These are phyloP conservation scores for Elasticomyces elasticus DNA, from an alignment of 495 filamentous ascomycete genomes.

Conservation along the genomic window DNA sequence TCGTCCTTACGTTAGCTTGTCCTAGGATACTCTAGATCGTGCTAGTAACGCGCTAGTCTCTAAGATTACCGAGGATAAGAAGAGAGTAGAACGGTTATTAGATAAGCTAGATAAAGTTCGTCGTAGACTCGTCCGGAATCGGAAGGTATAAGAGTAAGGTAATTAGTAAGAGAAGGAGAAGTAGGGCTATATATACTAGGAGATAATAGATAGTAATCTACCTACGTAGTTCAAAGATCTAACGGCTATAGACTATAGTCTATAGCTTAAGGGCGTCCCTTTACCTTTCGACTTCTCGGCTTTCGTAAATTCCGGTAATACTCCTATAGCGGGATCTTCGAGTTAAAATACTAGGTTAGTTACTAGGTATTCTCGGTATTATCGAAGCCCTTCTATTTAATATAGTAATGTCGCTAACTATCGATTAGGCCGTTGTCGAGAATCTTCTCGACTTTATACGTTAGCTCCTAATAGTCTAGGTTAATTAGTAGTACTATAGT, in stretches of 20 bases:
- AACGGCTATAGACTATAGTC: neutral
- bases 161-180: too few relatives aligned
- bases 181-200: neutral
- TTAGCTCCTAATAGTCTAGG: too few relatives aligned
- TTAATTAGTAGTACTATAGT: too few relatives aligned
- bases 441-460: too few relatives aligned
- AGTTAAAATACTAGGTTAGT: too few relatives aligned
- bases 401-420: too few relatives aligned
- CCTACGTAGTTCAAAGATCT: neutral
- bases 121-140: neutral
- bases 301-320: neutral
- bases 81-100: neutral
- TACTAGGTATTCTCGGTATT: too few relatives aligned
- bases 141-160: neutral
- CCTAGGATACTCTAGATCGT: neutral
- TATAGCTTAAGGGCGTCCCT: neutral
- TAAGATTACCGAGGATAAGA: neutral
- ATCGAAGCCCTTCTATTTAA: too few relatives aligned
- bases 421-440: too few relatives aligned
- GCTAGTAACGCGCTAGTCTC: neutral
- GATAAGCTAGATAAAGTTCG: neutral
- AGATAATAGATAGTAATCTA: neutral
- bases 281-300: neutral
- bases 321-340: too few relatives aligned
- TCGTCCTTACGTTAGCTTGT: neutral